These are phyloP conservation scores for Saccharomycopsis schoenii DNA, from an alignment of 805 yeast species.

Conservation along the genomic window DNA sequence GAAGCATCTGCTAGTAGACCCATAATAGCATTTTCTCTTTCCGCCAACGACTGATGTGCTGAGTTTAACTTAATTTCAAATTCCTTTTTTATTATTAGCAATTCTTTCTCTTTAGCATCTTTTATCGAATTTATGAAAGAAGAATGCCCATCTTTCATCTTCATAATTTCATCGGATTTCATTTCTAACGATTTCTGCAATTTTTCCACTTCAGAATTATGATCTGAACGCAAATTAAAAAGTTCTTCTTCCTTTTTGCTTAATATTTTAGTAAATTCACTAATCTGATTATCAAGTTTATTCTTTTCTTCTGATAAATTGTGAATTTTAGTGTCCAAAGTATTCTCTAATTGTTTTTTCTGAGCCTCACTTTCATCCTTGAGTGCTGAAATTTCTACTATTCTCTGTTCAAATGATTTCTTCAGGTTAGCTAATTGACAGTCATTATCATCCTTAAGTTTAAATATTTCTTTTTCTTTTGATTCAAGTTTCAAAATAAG, in stretches of 20 bases:
- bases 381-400: neutral
- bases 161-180: neutral
- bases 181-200: neutral
- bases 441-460: neutral
- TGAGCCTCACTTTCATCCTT: neutral
- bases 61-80: neutral
- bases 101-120: neutral
- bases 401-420: neutral
- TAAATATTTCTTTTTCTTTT: neutral
- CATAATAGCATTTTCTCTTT: neutral
- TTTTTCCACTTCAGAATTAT: neutral
- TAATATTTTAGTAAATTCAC: neutral
- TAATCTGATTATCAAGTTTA: neutral
- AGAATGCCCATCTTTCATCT: neutral
- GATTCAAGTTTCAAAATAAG: neutral
- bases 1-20: neutral
- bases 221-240: neutral
- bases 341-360: neutral
- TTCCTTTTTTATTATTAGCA: neutral
- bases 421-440: constrained; percentile 3
- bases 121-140: neutral
- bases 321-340: neutral
- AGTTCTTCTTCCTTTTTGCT: neutral
- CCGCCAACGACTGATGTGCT: neutral
- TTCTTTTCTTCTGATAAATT: neutral